phyloP scores from a whole-genome alignment of 495 filamentous ascomycete genomes.

The Penicillium bialowiezense region DNA sequence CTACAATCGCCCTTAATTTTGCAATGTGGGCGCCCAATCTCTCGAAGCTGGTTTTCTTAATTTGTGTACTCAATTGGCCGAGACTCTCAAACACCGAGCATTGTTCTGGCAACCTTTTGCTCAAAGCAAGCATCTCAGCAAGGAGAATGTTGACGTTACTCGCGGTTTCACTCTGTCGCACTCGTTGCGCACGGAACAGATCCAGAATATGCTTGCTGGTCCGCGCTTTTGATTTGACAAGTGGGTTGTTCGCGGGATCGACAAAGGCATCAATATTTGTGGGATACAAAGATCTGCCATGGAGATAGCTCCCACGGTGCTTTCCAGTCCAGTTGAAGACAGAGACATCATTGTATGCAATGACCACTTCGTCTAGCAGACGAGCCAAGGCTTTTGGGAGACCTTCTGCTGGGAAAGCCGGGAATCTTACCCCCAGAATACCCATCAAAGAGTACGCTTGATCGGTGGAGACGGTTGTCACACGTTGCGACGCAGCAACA shows the following conservation, averaged over 20 bases:
- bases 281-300: conserved; percentile 14
- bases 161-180: conserved; percentile 5
- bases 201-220: conserved; percentile 4
- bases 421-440: conserved; percentile 16
- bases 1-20: too few species aligned
- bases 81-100: background rate
- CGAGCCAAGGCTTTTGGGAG: conserved; percentile 14
- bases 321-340: conserved; percentile 18
- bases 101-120: background rate
- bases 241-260: background rate
- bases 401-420: conserved; percentile 16
- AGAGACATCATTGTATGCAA: conserved; percentile 12
- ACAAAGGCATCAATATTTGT: conserved; percentile 11
- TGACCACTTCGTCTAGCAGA: conserved; percentile 17
- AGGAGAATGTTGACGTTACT: background rate
- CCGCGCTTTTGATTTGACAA: background rate
- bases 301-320: conserved; percentile 8
- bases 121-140: background rate
- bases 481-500: conserved; percentile 7
- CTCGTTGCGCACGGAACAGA: conserved; percentile 5
- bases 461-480: conserved; percentile 13
- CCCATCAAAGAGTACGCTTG: conserved; percentile 21
- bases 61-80: background rate
- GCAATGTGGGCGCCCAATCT: too few species aligned
- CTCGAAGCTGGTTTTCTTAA: background rate